Conservation (phyloP, 352 stramenopile species). For the Globisporangium megalacanthum region DNA sequence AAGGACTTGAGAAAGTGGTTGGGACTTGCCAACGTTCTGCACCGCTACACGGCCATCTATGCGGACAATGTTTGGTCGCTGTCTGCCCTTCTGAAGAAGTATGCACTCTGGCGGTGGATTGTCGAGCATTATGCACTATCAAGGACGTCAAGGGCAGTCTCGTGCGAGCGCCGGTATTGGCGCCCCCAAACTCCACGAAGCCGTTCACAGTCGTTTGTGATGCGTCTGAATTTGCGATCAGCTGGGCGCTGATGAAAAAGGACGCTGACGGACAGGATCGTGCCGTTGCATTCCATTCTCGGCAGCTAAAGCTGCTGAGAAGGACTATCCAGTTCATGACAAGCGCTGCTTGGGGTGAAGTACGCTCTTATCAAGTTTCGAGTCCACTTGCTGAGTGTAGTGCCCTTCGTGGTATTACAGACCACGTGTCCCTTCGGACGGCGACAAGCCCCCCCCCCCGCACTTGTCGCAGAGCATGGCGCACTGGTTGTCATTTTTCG, state of each 20-base stretch:
- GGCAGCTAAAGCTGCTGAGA: constrained; percentile 21
- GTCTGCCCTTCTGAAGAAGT: constrained; percentile 15
- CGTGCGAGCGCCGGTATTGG: constrained; percentile 4
- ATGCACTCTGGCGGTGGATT: constrained; percentile 6
- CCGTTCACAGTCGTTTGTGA: constrained; percentile 19
- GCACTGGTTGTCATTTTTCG: no score
- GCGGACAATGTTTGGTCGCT: constrained; percentile 4
- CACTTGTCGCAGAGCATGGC: constrained; percentile 12
- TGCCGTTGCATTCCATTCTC: constrained; percentile 15
- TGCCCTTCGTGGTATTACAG: constrained; percentile 18
- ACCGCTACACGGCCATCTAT: constrained; percentile 20
- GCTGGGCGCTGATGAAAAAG: constrained; percentile 4
- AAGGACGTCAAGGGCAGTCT: constrained; percentile 15
- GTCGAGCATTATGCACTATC: constrained; percentile 12
- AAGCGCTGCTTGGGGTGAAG: constrained; percentile 15
- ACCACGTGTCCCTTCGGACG: constrained; percentile 10
- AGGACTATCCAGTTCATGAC: constrained; percentile 2
- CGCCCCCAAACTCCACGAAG: constrained; percentile 4
- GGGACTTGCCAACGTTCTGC: constrained; percentile 16
- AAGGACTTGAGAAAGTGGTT: constrained; percentile 14
- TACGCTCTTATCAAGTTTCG: constrained; percentile 27
- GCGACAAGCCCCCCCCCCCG: neutral
- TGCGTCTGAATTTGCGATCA: constrained; percentile 17
- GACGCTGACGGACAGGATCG: neutral
- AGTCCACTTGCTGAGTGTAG: constrained; percentile 17